phyloP scores from a whole-genome alignment of 345 rosid genomes.

The Gossypium ekmanianum region DNA sequence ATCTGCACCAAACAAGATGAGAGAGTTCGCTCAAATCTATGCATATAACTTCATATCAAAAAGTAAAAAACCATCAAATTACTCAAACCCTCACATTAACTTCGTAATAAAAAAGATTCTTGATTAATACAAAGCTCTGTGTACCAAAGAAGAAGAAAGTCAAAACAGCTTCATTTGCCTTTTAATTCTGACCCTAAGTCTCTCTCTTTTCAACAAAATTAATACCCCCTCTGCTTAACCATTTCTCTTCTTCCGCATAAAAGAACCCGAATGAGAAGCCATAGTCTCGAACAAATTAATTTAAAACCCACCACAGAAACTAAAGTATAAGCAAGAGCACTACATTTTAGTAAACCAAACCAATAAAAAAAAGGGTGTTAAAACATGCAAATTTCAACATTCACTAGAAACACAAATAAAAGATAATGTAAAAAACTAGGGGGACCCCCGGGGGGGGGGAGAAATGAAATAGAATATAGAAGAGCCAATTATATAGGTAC shows the following conservation, averaged over 20 bases:
- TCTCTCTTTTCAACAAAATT: neutral
- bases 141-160: neutral
- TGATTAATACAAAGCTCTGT: neutral
- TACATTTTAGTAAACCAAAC: neutral
- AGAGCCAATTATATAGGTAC: slow-evolving; percentile 17
- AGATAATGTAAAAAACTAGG: neutral
- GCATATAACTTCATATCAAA: neutral
- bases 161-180: neutral
- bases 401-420: neutral
- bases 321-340: neutral
- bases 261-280: slow-evolving; percentile 1
- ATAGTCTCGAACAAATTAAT: neutral
- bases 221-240: neutral
- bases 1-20: slow-evolving; percentile 45
- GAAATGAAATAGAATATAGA: neutral
- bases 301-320: neutral
- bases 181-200: neutral
- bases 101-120: neutral
- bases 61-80: neutral
- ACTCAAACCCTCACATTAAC: neutral
- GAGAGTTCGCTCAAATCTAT: neutral
- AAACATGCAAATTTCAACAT: neutral
- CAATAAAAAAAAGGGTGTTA: neutral
- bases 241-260: neutral
- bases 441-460: too few relatives aligned